Evolutionary conservation across 2,329 filamentous ascomycete genomes (phyloP).

Genomic region (Metarhizium anisopliae): DNA sequence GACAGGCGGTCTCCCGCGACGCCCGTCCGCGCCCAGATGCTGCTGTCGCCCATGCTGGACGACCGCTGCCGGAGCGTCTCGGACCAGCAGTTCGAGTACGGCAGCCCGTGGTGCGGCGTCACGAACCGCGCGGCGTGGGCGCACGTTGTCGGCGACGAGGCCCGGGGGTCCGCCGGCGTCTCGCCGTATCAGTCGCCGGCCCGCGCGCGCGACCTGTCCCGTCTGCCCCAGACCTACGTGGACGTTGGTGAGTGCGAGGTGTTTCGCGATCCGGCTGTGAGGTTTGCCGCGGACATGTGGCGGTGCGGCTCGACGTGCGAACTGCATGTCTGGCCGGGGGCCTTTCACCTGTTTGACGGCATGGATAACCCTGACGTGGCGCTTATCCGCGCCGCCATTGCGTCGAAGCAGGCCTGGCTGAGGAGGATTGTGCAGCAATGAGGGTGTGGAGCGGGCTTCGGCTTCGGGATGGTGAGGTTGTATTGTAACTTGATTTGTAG

Average conservation of each 20-base stretch:
- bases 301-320: conserved; percentile 12
- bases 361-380: conserved; percentile 10
- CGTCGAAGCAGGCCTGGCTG: conserved; percentile 10
- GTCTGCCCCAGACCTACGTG: conserved; percentile 12
- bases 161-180: conserved; percentile 7
- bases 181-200: conserved; percentile 11
- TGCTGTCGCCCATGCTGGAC: conserved; percentile 14
- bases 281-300: conserved; percentile 12
- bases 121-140: conserved; percentile 10
- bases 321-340: conserved; percentile 13
- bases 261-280: conserved; percentile 13
- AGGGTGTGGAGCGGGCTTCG: not conserved
- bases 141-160: conserved; percentile 8
- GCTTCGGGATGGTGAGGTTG: not conserved
- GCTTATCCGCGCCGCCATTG: conserved; percentile 9
- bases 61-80: conserved; percentile 11
- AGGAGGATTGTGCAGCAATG: conserved; percentile 5
- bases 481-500: not conserved
- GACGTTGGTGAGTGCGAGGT: conserved; percentile 14
- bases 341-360: conserved; percentile 11
- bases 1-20: conserved; percentile 7
- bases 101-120: conserved; percentile 10
- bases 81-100: conserved; percentile 13
- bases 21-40: conserved; percentile 13
- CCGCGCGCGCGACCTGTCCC: conserved; percentile 9